Conservation (phyloP, 495 filamentous ascomycete genomes). For the Hypoxylon subgilvum region DNA sequence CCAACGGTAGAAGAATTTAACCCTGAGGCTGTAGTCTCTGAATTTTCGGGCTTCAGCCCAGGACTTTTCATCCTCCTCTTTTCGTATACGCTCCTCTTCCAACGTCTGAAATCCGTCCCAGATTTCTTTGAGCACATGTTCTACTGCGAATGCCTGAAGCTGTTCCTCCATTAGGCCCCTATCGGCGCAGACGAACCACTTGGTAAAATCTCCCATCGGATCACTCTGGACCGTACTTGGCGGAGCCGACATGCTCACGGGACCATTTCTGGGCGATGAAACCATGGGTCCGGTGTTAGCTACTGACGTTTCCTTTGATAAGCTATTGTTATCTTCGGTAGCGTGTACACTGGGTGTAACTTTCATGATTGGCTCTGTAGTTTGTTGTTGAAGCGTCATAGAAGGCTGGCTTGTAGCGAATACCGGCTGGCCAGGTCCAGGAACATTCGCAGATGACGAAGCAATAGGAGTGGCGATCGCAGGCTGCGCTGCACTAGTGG, state of each 20-base stretch:
- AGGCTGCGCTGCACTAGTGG: slow-evolving; percentile 1
- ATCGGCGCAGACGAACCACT: slow-evolving; percentile 56
- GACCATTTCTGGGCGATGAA: background rate
- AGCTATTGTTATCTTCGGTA: background rate
- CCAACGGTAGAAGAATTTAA: slow-evolving; percentile 59
- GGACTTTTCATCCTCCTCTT: slow-evolving; percentile 50
- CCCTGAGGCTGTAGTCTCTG: slow-evolving; percentile 47
- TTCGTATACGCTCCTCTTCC: slow-evolving; percentile 43
- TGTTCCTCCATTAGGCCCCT: slow-evolving; percentile 48
- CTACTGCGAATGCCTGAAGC: slow-evolving; percentile 45
- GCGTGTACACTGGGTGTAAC: background rate
- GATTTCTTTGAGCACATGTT: slow-evolving; percentile 41
- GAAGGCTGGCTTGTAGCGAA: background rate
- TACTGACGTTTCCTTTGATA: background rate
- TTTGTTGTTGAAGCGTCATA: background rate
- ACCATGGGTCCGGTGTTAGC: background rate
- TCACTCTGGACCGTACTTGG: slow-evolving; percentile 29
- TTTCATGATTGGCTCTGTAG: background rate
- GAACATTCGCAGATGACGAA: background rate
- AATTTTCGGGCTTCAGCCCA: slow-evolving; percentile 48
- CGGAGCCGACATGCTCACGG: background rate
- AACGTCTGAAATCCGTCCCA: slow-evolving; percentile 44
- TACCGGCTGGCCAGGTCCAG: background rate
- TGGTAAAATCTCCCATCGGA: slow-evolving; percentile 47
- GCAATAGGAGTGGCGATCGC: background rate